Base-by-base conservation (phyloP, 2,329 filamentous ascomycete species). In the Corynespora cassiicola region DNA sequence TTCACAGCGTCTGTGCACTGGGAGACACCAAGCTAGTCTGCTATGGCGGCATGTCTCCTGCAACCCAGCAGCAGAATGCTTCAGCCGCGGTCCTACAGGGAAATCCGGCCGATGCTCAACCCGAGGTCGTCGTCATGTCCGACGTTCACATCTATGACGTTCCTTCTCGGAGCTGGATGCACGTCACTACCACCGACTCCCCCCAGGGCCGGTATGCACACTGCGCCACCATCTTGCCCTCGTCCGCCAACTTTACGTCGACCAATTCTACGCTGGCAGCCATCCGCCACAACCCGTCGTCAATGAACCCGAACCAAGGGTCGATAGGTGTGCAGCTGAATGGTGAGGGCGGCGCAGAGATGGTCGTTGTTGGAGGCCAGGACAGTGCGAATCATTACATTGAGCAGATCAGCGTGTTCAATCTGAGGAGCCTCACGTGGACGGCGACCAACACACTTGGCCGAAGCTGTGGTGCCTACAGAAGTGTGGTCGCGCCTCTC, bases 301-400 rank as follows among this genome's bases (percentile, higher is more conserved):
- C 86, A 1, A 76, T 80, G n/a, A 88, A 88, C 53, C 86, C 89
- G 2, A 94, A 96, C 62, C 88, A 94, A 61, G 92, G 92, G 11
- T 82, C 87, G 3, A 85, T 96, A 40, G 92, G 92, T 3, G 86
- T 96, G 41, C 87, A 87, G 47, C 84, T 97, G 43, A 91, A 99
- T 66, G 92, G 94, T 1, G 83, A 84, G 14, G 94, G 94, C 11
- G 94, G 94, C 20, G 90, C 94, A 2, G 92, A 99, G 67, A 96
- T 99, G 92, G 82, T 99, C 5, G 86, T 99, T 10, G 91, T 97
- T 6, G 94, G 94, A 44, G 94, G 94, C 0, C 94, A 99, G 68
- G 94, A 99, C 62, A 94, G 88, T 36, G 86, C 87, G n/a, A 99
- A 99, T 66, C 91, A 96, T 66, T 99, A 99, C 63, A 99, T 99